phyloP scores from a whole-genome alignment of 2,329 filamentous ascomycete genomes.

The Pseudopyricularia cyperi region DNA sequence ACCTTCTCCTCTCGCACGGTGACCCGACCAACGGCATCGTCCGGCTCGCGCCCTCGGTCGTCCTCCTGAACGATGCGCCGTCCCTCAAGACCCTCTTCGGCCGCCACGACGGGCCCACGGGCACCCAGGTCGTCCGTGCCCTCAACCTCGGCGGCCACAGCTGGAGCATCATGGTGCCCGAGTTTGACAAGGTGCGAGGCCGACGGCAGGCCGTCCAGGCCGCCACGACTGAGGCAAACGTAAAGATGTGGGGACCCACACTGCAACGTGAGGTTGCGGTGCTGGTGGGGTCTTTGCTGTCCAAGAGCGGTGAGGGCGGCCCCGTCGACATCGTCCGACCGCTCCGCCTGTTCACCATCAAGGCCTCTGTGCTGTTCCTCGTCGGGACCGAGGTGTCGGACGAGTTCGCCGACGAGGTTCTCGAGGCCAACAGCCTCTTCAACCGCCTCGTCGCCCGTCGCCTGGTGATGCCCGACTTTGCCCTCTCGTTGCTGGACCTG shows the following conservation, averaged over 20 bases:
- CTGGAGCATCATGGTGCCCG: neutral
- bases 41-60: neutral
- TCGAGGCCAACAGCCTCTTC: neutral
- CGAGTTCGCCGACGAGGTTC: neutral
- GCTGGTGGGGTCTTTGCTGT: neutral
- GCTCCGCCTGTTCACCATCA: neutral
- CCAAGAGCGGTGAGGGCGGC: no score
- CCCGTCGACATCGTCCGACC: neutral
- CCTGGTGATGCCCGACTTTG: neutral
- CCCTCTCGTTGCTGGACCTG: neutral
- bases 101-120: neutral
- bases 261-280: neutral
- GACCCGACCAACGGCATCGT: neutral
- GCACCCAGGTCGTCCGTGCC: neutral
- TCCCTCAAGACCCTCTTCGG: neutral
- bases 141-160: neutral
- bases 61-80: neutral
- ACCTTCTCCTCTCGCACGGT: neutral
- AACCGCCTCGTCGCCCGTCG: neutral
- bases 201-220: neutral
- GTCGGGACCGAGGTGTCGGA: neutral
- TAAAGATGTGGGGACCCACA: neutral
- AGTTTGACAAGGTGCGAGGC: neutral
- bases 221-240: neutral
- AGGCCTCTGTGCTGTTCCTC: neutral